Base-by-base conservation (phyloP, 2,329 filamentous ascomycete genomes). In the Chaetothyriales sp. region DNA sequence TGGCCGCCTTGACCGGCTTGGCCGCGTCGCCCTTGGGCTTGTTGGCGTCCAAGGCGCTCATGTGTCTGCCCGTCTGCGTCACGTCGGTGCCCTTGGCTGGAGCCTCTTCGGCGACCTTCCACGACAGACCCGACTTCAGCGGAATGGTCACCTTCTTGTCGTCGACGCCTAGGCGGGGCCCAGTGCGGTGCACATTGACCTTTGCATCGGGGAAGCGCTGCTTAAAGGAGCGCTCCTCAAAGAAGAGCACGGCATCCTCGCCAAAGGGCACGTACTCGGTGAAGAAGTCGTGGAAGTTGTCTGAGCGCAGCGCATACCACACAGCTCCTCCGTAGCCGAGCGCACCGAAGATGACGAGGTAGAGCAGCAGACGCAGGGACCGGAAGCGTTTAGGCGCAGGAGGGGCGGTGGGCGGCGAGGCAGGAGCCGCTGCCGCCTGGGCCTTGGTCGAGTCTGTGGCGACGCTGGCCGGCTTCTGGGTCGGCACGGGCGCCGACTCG, bases 231-330 rank as follows among this genome's bases (percentile, higher is more conserved):
- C 85, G 80, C 72, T 98, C 92, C 70, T 98, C 92, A 49, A 98
- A 83, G 72, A 94, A 97, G 22, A 94, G 80, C 46, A 98, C 90
- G 18, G 85, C 85, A 66, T 95, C 87, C 71, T 98, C 92, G 63
- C 89, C 92, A 61, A 86, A 95, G 19, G 92, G 92, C 18, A 98
- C 72, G 68, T 90, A 98, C 71, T 95, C 89, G 63, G 89, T 97
- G 72, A 98, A 98, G 75, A 95, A 92, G 70, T 98, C 92, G 71
- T 98, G 90, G 78, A 97, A 98, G 71, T 88, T 95, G 74, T 98
- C 92, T 65, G 85, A 94, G 69, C 92, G 78, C 58, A 94, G 81
- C 51, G 92, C 90, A 69, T 94, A 92, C 76, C 86, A 95, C 51
- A 95, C 83, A 60, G 90, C 89, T 58, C 89, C 89, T 51, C 79